These are phyloP conservation scores for Croton laevigatus DNA, from an alignment of 441 rosid species.

Conservation along the genomic window DNA sequence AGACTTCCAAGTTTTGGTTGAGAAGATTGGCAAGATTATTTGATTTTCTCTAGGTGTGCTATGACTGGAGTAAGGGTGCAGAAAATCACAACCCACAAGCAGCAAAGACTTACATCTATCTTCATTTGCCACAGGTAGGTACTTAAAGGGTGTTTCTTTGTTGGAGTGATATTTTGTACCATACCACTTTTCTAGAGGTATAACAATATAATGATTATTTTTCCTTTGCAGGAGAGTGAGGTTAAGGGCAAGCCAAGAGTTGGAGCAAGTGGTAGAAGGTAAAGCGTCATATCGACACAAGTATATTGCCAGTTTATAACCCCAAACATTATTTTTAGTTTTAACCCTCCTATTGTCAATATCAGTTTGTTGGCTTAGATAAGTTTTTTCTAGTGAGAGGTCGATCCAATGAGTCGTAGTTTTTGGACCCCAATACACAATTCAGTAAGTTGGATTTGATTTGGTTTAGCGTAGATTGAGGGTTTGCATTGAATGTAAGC, in stretches of 20 bases:
- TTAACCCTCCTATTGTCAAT: not conserved
- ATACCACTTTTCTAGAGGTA: not conserved
- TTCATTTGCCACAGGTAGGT: slow-evolving; percentile 78
- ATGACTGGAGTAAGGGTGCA: slow-evolving; percentile 99
- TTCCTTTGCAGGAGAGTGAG: slow-evolving; percentile 60
- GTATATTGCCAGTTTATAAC: not conserved
- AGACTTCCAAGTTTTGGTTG: not conserved
- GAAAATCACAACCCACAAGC: slow-evolving; percentile 98
- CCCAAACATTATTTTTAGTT: not conserved
- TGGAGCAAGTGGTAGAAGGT: slow-evolving; percentile 66
- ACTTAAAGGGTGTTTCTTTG: not conserved
- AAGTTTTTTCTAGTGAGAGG: not conserved
- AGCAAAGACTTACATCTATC: slow-evolving; percentile 69
- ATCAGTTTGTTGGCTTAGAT: not conserved
- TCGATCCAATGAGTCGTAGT: not conserved
- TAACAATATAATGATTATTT: not conserved
- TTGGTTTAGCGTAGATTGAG: not conserved
- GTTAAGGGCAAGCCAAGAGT: slow-evolving; percentile 86
- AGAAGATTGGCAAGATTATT: slow-evolving; percentile 1
- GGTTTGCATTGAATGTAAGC: not conserved
- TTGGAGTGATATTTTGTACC: not conserved
- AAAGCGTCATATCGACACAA: slow-evolving; percentile 16
- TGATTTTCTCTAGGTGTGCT: slow-evolving; percentile 55
- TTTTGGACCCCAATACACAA: not conserved
- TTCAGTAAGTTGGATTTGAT: not conserved